Percentiles rank a stretch among this genome's conserved stretches.
phyloP scores from a whole-genome alignment of 148 eudicot species.

The Persicaria tinctoria region DNA sequence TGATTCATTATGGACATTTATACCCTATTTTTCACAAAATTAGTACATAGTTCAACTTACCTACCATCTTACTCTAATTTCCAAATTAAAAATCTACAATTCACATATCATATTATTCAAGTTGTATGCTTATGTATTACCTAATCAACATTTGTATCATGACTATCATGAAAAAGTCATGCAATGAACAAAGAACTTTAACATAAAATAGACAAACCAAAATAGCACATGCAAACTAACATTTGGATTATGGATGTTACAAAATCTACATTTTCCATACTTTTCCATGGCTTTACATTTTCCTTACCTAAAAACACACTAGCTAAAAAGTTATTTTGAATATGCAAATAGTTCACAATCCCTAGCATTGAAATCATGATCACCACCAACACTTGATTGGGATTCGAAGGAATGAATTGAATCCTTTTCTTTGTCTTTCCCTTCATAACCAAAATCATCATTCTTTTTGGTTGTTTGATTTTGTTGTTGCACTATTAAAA shows the following conservation, averaged over 20 bases:
- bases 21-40: too few species aligned
- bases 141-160: too few species aligned
- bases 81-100: too few species aligned
- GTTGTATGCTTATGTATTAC: too few species aligned
- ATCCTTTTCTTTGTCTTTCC: neutral
- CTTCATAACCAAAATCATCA: neutral
- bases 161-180: too few species aligned
- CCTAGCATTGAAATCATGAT: neutral
- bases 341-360: conserved; percentile 6
- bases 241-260: neutral
- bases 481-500: conserved; percentile 8
- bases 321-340: conserved; percentile 4
- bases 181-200: too few species aligned
- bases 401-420: neutral
- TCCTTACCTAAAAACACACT: neutral
- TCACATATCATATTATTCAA: too few species aligned
- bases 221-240: too few species aligned
- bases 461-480: neutral
- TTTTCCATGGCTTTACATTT: neutral
- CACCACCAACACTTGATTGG: neutral
- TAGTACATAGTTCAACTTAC: too few species aligned
- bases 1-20: too few species aligned
- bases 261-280: neutral
- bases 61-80: too few species aligned
- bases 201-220: too few species aligned